Evolutionary conservation across 306 rosid species (phyloP).

Genomic region (Lupinus albus): DNA sequence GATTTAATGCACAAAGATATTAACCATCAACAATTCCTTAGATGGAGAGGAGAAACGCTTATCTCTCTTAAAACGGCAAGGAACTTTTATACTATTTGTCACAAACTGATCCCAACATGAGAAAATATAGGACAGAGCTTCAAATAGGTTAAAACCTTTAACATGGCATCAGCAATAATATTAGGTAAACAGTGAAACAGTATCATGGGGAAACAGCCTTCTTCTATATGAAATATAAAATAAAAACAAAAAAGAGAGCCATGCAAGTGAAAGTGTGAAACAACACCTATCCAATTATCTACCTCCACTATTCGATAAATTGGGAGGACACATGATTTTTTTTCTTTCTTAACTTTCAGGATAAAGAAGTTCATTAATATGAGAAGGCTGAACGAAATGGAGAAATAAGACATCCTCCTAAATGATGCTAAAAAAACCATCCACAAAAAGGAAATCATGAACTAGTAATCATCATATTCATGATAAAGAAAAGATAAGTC

Average conservation of each 20-base stretch:
- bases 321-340: background rate
- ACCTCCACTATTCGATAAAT: background rate
- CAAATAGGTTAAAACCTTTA: background rate
- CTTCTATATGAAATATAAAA: background rate
- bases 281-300: background rate
- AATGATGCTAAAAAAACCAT: background rate
- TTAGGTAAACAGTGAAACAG: background rate
- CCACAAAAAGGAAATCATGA: background rate
- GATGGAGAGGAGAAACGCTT: background rate
- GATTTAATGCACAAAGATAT: background rate
- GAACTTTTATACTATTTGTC: background rate
- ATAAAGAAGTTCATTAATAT: background rate
- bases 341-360: background rate
- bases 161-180: background rate
- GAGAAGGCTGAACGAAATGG: background rate
- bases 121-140: background rate
- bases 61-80: background rate
- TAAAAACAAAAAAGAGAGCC: background rate
- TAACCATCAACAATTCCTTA: slow-evolving; percentile 2
- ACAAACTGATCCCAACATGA: background rate
- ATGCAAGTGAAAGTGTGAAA: background rate
- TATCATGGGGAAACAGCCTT: background rate
- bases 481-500: background rate
- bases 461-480: background rate
- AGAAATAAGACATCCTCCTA: background rate